A percentile compares a stretch with the other conserved stretches of the same genome.
These are phyloP conservation scores for Ricinus communis DNA, from an alignment of 345 rosid genomes.

Conservation along the genomic window DNA sequence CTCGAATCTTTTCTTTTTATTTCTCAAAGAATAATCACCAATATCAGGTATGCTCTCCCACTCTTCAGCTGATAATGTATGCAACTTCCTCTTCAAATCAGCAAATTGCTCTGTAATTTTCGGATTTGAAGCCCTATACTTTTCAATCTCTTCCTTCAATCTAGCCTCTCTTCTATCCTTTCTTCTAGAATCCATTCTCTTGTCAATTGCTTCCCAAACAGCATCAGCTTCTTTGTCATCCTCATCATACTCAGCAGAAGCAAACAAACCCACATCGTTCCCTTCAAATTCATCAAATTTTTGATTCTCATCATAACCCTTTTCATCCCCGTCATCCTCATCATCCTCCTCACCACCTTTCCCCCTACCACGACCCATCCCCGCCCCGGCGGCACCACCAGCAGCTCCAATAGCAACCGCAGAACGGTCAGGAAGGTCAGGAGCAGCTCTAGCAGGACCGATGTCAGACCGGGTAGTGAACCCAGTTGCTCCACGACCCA, in stretches of 20 bases:
- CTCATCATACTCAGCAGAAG: conserved; percentile 86
- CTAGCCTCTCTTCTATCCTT: conserved; percentile 86
- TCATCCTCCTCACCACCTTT: conserved; percentile 74
- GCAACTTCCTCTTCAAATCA: conserved; percentile 80
- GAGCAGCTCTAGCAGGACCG: conserved; percentile 94
- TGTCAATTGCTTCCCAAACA: conserved; percentile 85
- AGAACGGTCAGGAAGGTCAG: conserved; percentile 80
- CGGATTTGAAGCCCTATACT: conserved; percentile 86
- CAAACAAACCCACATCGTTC: conserved; percentile 90
- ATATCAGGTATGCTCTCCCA: conserved; percentile 95
- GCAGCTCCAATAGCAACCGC: conserved; percentile 60
- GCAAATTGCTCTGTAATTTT: conserved; percentile 93
- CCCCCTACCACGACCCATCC: conserved; percentile 67
- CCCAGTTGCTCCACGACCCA: conserved; percentile 96
- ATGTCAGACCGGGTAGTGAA: conserved; percentile 97
- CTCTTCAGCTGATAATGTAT: conserved; percentile 63
- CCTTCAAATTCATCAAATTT: conserved; percentile 97
- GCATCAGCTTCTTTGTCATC: conserved; percentile 96
- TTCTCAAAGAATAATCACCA: conserved; percentile 80
- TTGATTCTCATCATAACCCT: conserved; percentile 91
- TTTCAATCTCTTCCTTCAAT: conserved; percentile 82
- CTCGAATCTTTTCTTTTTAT: conserved; percentile 89
- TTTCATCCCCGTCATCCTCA: conserved; percentile 83
- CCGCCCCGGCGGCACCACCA: conserved; percentile 35
- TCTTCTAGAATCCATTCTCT: conserved; percentile 88